Conservation (phyloP, 176 grass and related monocot genomes). For the Oryza longistaminata region DNA sequence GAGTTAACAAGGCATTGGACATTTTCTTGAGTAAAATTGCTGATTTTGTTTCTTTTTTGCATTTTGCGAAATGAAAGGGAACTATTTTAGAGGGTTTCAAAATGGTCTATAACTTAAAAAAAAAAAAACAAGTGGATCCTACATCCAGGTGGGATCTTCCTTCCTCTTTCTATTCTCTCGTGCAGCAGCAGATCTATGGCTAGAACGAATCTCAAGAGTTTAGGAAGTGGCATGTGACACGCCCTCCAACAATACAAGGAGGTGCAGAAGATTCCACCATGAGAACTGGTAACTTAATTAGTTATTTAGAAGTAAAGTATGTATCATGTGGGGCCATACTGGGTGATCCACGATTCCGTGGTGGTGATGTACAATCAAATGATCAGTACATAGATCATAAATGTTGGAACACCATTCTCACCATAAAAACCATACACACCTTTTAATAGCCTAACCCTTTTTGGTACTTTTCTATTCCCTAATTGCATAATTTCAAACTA, state of each 20-base stretch:
- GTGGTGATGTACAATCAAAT: not conserved
- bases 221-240: not conserved
- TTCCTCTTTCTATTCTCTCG: not conserved
- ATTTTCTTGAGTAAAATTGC: not conserved
- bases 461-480: not conserved
- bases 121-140: not conserved
- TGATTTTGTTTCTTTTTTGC: not conserved
- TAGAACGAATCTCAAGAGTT: not conserved
- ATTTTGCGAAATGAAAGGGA: not conserved
- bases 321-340: not conserved
- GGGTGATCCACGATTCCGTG: not conserved
- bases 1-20: not conserved
- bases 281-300: not conserved
- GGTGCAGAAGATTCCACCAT: slow-evolving; percentile 3
- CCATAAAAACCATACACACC: not conserved
- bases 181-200: not conserved
- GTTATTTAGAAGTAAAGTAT: slow-evolving; percentile 14
- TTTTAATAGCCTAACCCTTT: not conserved
- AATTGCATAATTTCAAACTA: not conserved
- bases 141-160: not conserved
- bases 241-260: not conserved
- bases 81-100: not conserved
- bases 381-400: not conserved
- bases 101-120: not conserved
- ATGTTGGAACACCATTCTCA: not conserved